Percentiles rank a stretch among this genome's conserved stretches.
Evolutionary conservation across 352 stramenopile species (phyloP).

Genomic region (Phytophthora litchii): DNA sequence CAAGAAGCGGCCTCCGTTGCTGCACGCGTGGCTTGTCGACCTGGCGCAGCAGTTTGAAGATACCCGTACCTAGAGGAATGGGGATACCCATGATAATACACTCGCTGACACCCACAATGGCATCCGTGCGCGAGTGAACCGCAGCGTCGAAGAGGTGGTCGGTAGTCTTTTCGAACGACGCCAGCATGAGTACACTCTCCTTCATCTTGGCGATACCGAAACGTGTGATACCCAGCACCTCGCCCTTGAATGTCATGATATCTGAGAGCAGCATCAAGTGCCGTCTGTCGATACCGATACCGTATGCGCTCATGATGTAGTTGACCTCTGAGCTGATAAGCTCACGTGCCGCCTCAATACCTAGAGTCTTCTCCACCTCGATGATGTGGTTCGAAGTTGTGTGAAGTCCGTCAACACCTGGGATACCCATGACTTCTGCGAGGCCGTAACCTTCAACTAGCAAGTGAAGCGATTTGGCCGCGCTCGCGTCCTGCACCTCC

Average conservation of each 20-base stretch:
- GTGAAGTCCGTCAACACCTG: conserved; percentile 95
- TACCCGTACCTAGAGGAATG: conserved; percentile 97
- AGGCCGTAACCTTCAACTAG: conserved; percentile 99
- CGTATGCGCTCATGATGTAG: conserved; percentile 99
- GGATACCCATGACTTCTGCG: conserved; percentile 97
- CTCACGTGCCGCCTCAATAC: conserved; percentile 98
- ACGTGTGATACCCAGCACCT: conserved; percentile 90
- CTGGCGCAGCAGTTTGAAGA: conserved; percentile 96
- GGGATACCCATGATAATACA: conserved; percentile 99
- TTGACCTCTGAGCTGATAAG: conserved; percentile 98
- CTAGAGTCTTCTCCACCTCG: conserved; percentile 96
- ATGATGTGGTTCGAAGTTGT: conserved; percentile 99
- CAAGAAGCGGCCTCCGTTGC: conserved; percentile 65
- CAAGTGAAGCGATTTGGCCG: conserved; percentile 92
- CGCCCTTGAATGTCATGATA: conserved; percentile 99
- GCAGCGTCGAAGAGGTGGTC: conserved; percentile 99
- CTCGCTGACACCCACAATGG: conserved; percentile 98
- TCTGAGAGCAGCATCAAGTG: conserved; percentile 99
- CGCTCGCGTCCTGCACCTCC: conserved; percentile 72
- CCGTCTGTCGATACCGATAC: conserved; percentile 98
- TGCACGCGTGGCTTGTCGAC: conserved; percentile 77
- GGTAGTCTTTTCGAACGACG: conserved; percentile 99
- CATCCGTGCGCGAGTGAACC: conserved; percentile 96
- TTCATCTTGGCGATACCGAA: conserved; percentile 99
- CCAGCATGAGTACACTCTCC: conserved; percentile 99